Conservation (phyloP, 441 rosid species). For the Pelargonium citronellum region DNA sequence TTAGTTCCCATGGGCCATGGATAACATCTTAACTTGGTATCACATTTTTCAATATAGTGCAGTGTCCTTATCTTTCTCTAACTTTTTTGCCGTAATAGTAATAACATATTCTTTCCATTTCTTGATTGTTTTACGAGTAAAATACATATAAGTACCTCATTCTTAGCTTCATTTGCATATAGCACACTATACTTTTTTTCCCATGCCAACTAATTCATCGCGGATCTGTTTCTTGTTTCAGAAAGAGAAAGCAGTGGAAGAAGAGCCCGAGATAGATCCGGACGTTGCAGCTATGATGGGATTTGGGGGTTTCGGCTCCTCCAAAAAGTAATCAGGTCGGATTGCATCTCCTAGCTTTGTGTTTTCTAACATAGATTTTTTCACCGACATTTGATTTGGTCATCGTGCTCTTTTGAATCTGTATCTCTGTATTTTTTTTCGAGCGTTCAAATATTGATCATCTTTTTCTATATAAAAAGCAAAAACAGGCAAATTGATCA, state of each 20-base stretch:
- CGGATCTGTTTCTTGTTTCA: constrained; percentile 25
- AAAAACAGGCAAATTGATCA: no score
- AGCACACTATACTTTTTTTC: no score
- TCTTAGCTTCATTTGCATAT: no score
- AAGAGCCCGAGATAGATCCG: constrained; percentile 73
- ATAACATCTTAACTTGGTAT: neutral
- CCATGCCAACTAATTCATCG: neutral
- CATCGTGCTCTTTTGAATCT: neutral
- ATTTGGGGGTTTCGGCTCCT: constrained; percentile 82
- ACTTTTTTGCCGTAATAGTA: neutral
- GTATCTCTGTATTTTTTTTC: neutral
- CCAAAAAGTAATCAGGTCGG: constrained; percentile 42
- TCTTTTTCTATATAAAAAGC: neutral
- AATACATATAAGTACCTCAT: no score
- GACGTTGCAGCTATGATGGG: constrained; percentile 98
- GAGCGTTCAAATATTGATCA: neutral
- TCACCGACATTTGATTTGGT: no score
- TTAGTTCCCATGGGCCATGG: constrained; percentile 14
- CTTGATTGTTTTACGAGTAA: neutral
- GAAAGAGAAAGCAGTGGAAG: constrained; percentile 80
- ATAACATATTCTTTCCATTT: neutral
- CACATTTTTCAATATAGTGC: neutral
- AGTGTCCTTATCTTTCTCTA: no score
- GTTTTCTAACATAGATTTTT: neutral
- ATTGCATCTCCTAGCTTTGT: neutral